A percentile compares a stretch with the other conserved stretches of the same genome.
phyloP scores from a whole-genome alignment of 2,329 filamentous ascomycete genomes.

The Aspergillus hortae region DNA sequence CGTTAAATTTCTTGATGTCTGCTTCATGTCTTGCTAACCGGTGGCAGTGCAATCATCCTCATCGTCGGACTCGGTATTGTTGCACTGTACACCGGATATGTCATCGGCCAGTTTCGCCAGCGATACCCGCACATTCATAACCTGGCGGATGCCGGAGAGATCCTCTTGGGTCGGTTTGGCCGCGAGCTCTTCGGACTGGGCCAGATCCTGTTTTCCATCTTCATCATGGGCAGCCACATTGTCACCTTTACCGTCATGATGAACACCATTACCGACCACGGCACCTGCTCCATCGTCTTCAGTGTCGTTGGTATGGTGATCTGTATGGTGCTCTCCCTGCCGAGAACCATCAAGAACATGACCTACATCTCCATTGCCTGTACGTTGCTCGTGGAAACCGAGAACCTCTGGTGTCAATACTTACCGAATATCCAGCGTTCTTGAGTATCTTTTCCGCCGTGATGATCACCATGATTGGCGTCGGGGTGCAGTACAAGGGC shows the following conservation, averaged over 20 bases:
- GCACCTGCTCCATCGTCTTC: conserved; percentile 62
- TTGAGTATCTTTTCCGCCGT: conserved; percentile 63
- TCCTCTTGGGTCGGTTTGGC: conserved; percentile 59
- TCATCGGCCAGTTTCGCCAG: conserved; percentile 57
- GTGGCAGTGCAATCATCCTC: conserved; percentile 48
- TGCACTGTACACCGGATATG: conserved; percentile 57
- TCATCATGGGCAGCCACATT: conserved; percentile 68
- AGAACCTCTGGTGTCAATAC: background rate
- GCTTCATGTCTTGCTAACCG: background rate
- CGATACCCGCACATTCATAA: conserved; percentile 59
- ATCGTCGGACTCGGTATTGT: conserved; percentile 54
- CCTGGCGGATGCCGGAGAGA: conserved; percentile 63
- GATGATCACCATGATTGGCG: conserved; percentile 63
- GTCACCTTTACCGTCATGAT: conserved; percentile 67
- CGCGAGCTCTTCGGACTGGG: conserved; percentile 61
- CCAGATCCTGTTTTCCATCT: conserved; percentile 62
- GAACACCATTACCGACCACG: conserved; percentile 60
- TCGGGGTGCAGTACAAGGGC: conserved; percentile 51
- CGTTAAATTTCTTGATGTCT: conserved; percentile 8
- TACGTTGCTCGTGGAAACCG: conserved; percentile 20
- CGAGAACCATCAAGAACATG: conserved; percentile 60
- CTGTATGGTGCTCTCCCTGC: conserved; percentile 58
- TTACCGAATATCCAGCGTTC: conserved; percentile 46
- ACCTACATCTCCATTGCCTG: conserved; percentile 59
- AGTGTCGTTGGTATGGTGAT: conserved; percentile 57